A percentile compares a stretch with the other conserved stretches of the same genome.
Conservation (phyloP, 2,329 filamentous ascomycete genomes). For the Eutypa lata region DNA sequence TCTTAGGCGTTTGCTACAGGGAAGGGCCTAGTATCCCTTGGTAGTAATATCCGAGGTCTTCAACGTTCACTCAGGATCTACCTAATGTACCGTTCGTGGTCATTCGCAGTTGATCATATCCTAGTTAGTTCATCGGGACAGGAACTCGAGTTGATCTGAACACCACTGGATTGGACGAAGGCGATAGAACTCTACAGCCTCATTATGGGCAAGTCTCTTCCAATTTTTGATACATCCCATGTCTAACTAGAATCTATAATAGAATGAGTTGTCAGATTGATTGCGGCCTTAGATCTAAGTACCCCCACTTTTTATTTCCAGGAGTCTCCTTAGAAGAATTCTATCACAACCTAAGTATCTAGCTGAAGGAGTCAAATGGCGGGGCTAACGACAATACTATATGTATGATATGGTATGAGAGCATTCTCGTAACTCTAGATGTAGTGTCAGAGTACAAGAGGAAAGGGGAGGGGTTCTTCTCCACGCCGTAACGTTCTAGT, state of each 20-base stretch:
- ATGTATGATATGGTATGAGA: too few relatives aligned
- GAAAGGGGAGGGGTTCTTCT: not conserved
- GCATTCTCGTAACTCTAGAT: too few relatives aligned
- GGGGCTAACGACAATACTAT: too few relatives aligned
- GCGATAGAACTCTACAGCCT: not conserved
- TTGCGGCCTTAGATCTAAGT: not conserved
- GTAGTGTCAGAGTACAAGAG: too few relatives aligned
- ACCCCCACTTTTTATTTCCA: not conserved
- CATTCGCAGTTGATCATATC: not conserved
- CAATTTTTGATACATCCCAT: not conserved
- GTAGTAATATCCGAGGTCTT: not conserved
- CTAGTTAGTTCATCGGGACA: too few relatives aligned
- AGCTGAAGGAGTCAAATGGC: too few relatives aligned
- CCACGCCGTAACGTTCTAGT: not conserved
- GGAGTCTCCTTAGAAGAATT: not conserved
- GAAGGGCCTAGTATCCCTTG: not conserved
- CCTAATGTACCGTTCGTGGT: not conserved
- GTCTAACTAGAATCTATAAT: not conserved
- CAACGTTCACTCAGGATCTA: not conserved
- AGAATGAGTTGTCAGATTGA: not conserved
- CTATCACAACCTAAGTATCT: too few relatives aligned
- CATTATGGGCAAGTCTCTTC: not conserved
- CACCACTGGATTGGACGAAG: too few relatives aligned
- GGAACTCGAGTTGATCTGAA: too few relatives aligned
- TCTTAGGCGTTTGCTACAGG: not conserved